Evolutionary conservation across 345 rosid species (phyloP), one percentile per base, ranked within the genome.

Genomic region (Gossypium arboreum): DNA sequence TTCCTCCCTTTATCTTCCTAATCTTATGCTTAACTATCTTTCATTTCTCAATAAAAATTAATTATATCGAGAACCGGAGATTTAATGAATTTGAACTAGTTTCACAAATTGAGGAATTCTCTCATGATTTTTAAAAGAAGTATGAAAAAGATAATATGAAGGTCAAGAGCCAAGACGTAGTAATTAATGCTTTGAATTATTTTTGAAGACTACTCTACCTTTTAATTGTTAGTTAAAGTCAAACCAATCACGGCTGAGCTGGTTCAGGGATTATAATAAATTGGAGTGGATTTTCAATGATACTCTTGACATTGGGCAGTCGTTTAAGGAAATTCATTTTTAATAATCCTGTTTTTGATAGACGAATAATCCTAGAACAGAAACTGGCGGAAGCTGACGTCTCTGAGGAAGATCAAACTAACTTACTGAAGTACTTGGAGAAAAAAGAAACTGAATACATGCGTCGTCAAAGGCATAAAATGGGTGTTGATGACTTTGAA

Each of bases 361-460:
- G 98, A 76, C 88, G 99, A 70, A 81, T 63, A 74, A 72, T 86
- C 73, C 69, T 93, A 86, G 99, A 91, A 80, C 86, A 85, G 88
- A 93, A 95, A 86, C 81, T 95, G 69, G 98, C 94, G 6, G 97
- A 95, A 82, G 99, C 98, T 76, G 97, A 95, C 74, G 97, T 89
- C 41, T 93, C 99, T 1, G 91, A 93, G 86, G 97, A 95, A 85
- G 99, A 95, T 86, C 98, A 91, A 80, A 88, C 80, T 69, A 95
- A 93, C 84, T 84, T 95, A 55, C 89, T 93, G 15, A 95, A 95
- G 79, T 95, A 85, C 81, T 80, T 91, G 81, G 99, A 95, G 91
- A 84, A 88, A 84, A 95, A 93, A 74, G 99, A 95, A 81, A 95
- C 97, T 27, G 98, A 93, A 82, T 95, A 91, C 72, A 95, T 95